Base-by-base conservation (phyloP, 371 early-diverging fungal species). In the Mortierella sp. region DNA sequence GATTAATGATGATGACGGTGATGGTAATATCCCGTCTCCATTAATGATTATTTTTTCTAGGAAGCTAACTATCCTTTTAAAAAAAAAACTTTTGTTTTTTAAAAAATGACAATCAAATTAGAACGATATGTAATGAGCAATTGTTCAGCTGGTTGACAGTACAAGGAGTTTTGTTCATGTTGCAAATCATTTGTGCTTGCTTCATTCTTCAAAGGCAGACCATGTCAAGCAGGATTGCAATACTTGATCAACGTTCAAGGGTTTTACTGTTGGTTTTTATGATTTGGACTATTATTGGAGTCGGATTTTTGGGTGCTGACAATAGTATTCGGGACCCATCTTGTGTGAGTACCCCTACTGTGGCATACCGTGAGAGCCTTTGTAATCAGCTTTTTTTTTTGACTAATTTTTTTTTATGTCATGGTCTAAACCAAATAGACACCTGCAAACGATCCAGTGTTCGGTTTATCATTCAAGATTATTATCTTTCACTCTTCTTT, bases 121-220 rank as follows among this genome's bases (percentile, higher is more conserved):
- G 79, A 45, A 17, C 54, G 51, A 80, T 80, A 5, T 80, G 80
- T 57, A 66, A 80, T 49, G 80, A 80, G 32, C 80, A 74, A 60
- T 40, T 80, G 58, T 80, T 68, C 62, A 80, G 75, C 31, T 80
- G 80, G 80, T 29, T 80, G 65, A 80, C 75, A 12, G 75, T 80
- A 3, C 80, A 80, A 54, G 63, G 71, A 10, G 45, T 67, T 45
- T 29, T 80, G 22, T 80, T 80, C 57, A 26, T 71, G 49, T 51
- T 45, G 5, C 80, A 80, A 51, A 80, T 74, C 56, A 35, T 80
- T 8, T 70, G 56, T 4, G 65, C 80, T 2, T 74, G 75, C 35
- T 70, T 42, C 19, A 61, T 68, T 22, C 70, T 80, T 23, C 80
- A 80, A 28, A 43, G 79, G 9, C 80, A 80, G 31, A 42, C 57